phyloP scores from a whole-genome alignment of 2,329 filamentous ascomycete species.

The Epichloe gansuensis region DNA sequence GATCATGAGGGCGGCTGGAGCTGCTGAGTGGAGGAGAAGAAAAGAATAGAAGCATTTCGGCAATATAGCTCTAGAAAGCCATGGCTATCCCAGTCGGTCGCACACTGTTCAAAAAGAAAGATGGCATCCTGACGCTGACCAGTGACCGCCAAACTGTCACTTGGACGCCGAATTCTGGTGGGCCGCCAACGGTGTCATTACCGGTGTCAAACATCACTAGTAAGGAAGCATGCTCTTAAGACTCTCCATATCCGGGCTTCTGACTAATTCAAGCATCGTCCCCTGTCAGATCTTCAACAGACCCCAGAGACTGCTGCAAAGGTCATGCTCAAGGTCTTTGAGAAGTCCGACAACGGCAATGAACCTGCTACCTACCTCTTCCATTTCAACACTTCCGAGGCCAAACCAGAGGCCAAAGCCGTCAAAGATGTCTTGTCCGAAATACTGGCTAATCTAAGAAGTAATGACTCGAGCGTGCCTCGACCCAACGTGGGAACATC shows the following conservation, averaged over 20 bases:
- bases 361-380: conserved; percentile 68
- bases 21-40: neutral
- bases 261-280: neutral
- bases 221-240: conserved; percentile 25
- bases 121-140: conserved; percentile 68
- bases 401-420: conserved; percentile 70
- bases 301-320: conserved; percentile 79
- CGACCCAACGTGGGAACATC: conserved; percentile 27
- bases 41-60: neutral
- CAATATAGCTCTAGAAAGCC: neutral
- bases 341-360: conserved; percentile 45
- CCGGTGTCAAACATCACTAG: conserved; percentile 68
- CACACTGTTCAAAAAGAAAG: conserved; percentile 87
- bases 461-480: conserved; percentile 35
- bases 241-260: neutral
- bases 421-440: conserved; percentile 72
- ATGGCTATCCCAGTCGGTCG: conserved; percentile 53
- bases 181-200: conserved; percentile 55
- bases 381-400: conserved; percentile 71
- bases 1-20: neutral
- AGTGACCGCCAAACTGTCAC: conserved; percentile 60
- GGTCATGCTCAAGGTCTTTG: conserved; percentile 88
- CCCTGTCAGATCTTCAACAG: conserved; percentile 68
- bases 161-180: conserved; percentile 63
- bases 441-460: conserved; percentile 59